These are phyloP conservation scores for Drechmeria coniospora DNA, from an alignment of 2,329 filamentous ascomycete species.

Conservation along the genomic window DNA sequence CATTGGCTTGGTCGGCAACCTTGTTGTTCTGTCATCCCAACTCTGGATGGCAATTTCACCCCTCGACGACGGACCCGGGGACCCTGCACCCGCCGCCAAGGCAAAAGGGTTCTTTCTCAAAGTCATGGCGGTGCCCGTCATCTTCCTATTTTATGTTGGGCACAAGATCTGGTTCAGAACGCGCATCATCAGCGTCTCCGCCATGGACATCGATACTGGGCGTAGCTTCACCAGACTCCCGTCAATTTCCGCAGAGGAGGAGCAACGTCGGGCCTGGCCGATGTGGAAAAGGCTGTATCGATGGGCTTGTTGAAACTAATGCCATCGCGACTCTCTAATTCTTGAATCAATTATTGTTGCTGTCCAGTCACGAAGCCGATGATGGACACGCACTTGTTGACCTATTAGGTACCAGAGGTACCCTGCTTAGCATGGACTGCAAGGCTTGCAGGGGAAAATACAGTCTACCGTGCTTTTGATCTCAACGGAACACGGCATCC, in stretches of 20 bases:
- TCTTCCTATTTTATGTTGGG: conserved; percentile 47
- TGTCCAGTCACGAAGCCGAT: too few species aligned
- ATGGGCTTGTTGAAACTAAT: too few species aligned
- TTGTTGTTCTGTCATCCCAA: conserved; percentile 56
- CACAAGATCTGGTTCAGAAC: conserved; percentile 70
- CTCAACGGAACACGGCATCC: too few species aligned
- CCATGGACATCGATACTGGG: conserved; percentile 57
- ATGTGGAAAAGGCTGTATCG: conserved; percentile 2
- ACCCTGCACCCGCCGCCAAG: conserved; percentile 41
- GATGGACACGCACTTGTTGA: too few species aligned
- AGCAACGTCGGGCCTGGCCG: background rate
- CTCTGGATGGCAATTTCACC: conserved; percentile 50
- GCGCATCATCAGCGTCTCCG: conserved; percentile 43
- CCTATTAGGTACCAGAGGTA: too few species aligned
- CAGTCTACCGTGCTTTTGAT: too few species aligned
- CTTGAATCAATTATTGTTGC: too few species aligned
- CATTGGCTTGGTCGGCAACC: conserved; percentile 54
- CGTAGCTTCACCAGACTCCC: conserved; percentile 1
- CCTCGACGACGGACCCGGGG: conserved; percentile 41
- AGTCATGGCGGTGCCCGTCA: conserved; percentile 53
- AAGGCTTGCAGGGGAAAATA: too few species aligned
- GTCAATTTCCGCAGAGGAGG: background rate
- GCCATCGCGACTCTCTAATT: too few species aligned
- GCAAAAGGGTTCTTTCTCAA: conserved; percentile 55
- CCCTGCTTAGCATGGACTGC: too few species aligned